These are phyloP conservation scores for Yamadazyma paraphyllophila DNA, from an alignment of 805 yeast species.

Conservation along the genomic window DNA sequence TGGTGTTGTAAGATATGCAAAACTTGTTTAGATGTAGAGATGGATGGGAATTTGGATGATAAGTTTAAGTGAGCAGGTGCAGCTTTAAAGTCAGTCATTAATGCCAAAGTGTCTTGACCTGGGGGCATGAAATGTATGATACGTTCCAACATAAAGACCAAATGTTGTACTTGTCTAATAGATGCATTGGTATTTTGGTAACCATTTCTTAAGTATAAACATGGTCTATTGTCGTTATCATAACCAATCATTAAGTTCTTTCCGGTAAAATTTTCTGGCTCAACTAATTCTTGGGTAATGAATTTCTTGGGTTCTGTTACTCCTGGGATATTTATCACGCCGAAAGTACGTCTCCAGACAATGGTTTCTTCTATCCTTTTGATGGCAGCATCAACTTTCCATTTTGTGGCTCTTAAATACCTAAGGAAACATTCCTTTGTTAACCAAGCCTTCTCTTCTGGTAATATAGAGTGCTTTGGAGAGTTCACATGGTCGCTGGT, in stretches of 20 bases:
- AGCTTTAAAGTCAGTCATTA: constrained; percentile 55
- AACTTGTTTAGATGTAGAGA: constrained; percentile 49
- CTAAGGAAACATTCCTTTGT: constrained; percentile 53
- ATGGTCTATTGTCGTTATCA: constrained; percentile 53
- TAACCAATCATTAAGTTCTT: constrained; percentile 54
- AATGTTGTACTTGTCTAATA: constrained; percentile 52
- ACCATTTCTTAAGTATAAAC: constrained; percentile 52
- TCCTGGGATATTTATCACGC: constrained; percentile 33
- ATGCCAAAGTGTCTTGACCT: constrained; percentile 55
- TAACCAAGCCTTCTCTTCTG: constrained; percentile 42
- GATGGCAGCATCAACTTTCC: constrained; percentile 45
- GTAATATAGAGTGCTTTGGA: constrained; percentile 24
- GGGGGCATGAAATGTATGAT: constrained; percentile 55
- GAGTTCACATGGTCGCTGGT: constrained; percentile 24
- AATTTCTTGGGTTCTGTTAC: constrained; percentile 25
- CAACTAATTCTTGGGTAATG: constrained; percentile 42
- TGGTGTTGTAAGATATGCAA: constrained; percentile 53
- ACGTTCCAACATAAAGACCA: constrained; percentile 56
- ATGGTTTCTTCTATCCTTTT: constrained; percentile 46
- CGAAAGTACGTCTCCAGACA: constrained; percentile 57
- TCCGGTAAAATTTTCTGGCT: constrained; percentile 51
- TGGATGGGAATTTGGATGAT: constrained; percentile 47
- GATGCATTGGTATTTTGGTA: constrained; percentile 54
- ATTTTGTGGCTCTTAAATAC: constrained; percentile 51
- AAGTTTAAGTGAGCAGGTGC: constrained; percentile 37